Base-by-base conservation (phyloP, 768 basidiomycete genomes). In the Lanmaoa pseudosensibilis region DNA sequence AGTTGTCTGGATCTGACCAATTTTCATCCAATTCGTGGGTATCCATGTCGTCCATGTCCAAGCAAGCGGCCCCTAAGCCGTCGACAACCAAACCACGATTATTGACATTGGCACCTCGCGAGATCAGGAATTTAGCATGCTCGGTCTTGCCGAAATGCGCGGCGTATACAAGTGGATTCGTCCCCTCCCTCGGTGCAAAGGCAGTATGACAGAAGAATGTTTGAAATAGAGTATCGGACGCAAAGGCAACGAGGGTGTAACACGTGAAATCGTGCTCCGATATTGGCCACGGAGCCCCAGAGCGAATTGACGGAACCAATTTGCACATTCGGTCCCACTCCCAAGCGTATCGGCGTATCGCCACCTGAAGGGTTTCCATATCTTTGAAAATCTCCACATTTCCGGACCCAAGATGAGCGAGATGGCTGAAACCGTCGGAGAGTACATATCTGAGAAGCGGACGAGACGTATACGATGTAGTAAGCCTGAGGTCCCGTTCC, bases 151-250 rank as follows among this genome's bases (percentile, higher is more conserved):
- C 45, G 7, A 60, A 36, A 0, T 50, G 27, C 0, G 50, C 40
- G 3, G 49, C 40, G n/a, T 61, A 59, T 25, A 61, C 36, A 5
- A 61, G 53, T 1, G 59, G 60, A 6, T 41, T 61, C 1, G 46
- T 59, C 21, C 27, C 32, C 2, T 34, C 33, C 33, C 3, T 39
- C 0, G 41, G 11, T 15, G 0, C 3, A 13, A 49, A 16, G 2
- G 7, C 1, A 4, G 33, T 13, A 23, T 2, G 38, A 8, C 16
- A 7, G 15, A 44, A 30, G n/a, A 53, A 36, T 10, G 43, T n/a
- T 12, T 30, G 23, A 3, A 60, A 37, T 8, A 58, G 39, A 1
- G 44, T 13, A 2, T 54, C 46, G 7, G 52, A 54, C 32, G 25
- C 23, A 25, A 58, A 60, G 2, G 43, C 25, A 15, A 58, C 2